phyloP scores from a whole-genome alignment of 2,329 filamentous ascomycete genomes.

The Penicillium sclerotiorum region DNA sequence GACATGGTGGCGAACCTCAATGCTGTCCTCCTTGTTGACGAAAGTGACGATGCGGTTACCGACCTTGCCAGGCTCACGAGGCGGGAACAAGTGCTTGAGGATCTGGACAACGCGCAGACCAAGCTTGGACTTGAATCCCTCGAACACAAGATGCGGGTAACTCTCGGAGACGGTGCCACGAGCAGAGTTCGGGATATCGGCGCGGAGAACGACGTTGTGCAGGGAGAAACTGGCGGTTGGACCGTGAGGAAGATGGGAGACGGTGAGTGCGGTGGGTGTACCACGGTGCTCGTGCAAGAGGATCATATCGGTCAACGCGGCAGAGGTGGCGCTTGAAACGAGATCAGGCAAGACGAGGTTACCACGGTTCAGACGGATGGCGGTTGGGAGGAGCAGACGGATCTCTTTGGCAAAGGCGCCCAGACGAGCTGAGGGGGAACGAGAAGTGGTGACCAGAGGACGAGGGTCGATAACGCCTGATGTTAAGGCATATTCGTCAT shows the following conservation, averaged over 20 bases:
- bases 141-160: constrained; percentile 94
- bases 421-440: constrained; percentile 81
- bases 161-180: constrained; percentile 87
- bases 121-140: constrained; percentile 81
- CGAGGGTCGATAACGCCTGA: constrained; percentile 90
- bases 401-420: constrained; percentile 94
- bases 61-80: constrained; percentile 79
- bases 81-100: constrained; percentile 91
- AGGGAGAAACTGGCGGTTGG: constrained; percentile 85
- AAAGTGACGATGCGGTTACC: constrained; percentile 91
- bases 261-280: constrained; percentile 83
- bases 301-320: constrained; percentile 80
- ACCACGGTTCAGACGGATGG: constrained; percentile 86
- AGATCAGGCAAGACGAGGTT: constrained; percentile 86
- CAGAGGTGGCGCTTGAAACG: constrained; percentile 76
- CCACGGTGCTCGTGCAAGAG: constrained; percentile 91
- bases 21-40: constrained; percentile 83
- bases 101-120: constrained; percentile 85
- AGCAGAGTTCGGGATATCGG: constrained; percentile 86
- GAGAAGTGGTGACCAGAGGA: constrained; percentile 85
- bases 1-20: constrained; percentile 90
- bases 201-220: constrained; percentile 88
- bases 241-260: constrained; percentile 86
- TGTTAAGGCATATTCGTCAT: constrained; percentile 88
- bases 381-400: constrained; percentile 77